Percentiles rank a stretch among this genome's conserved stretches.
Evolutionary conservation across 2,329 filamentous ascomycete genomes (phyloP).

Genomic region (Aspergillus texensis): DNA sequence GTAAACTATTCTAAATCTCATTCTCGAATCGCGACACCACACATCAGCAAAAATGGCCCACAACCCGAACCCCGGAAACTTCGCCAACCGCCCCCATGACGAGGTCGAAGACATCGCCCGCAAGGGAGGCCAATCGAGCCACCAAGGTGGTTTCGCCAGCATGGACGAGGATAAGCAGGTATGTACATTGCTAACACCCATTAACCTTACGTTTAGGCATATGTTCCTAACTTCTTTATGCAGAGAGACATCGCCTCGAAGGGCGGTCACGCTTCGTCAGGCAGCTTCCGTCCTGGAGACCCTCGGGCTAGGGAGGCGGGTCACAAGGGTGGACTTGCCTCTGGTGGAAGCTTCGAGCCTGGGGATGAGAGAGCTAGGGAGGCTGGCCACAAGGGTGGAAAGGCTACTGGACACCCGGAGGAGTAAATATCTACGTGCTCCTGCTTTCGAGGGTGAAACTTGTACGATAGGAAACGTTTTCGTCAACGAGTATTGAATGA

Average conservation of each 20-base stretch:
- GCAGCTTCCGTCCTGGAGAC: constrained; percentile 58
- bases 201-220: too few species aligned
- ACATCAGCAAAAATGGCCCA: constrained; percentile 5
- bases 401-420: not conserved
- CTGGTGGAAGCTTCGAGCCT: not conserved
- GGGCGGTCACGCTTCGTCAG: constrained; percentile 57
- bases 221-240: not conserved
- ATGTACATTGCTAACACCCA: not conserved
- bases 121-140: constrained; percentile 42
- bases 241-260: constrained; percentile 58
- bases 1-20: too few species aligned
- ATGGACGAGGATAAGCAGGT: constrained; percentile 33
- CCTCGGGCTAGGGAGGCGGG: constrained; percentile 58
- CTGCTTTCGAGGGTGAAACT: not conserved
- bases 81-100: constrained; percentile 55
- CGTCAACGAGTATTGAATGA: too few species aligned
- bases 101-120: constrained; percentile 53
- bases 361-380: not conserved
- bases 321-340: constrained; percentile 51
- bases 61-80: constrained; percentile 53
- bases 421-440: not conserved
- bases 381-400: not conserved
- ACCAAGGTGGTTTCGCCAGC: constrained; percentile 28
- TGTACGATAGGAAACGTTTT: too few species aligned
- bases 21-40: too few species aligned